These are phyloP conservation scores for Neonectria ditissima DNA, from an alignment of 2,329 filamentous ascomycete genomes.

Conservation along the genomic window DNA sequence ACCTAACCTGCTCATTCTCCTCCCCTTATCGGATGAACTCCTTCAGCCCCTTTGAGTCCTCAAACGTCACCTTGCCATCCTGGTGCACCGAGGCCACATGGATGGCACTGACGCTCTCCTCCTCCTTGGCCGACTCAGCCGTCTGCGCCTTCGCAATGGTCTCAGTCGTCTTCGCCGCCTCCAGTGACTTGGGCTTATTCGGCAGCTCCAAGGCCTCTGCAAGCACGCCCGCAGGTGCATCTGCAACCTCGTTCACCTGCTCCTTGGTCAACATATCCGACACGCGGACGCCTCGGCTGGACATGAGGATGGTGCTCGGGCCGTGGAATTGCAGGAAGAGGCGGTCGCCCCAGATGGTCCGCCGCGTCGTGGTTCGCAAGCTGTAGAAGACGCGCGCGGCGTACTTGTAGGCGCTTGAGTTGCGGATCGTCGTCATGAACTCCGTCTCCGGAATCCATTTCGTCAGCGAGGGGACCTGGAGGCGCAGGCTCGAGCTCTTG, in stretches of 20 bases:
- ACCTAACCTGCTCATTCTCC: neutral
- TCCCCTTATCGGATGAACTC: conserved; percentile 60
- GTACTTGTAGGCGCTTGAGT: conserved; percentile 78
- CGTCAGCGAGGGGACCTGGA: conserved; percentile 81
- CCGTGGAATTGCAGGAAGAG: conserved; percentile 92
- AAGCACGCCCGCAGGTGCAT: conserved; percentile 79
- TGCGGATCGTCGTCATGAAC: conserved; percentile 79
- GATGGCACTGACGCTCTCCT: conserved; percentile 54
- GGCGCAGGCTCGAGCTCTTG: conserved; percentile 77
- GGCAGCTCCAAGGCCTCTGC: conserved; percentile 67
- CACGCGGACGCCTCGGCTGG: conserved; percentile 84
- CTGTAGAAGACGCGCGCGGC: conserved; percentile 73
- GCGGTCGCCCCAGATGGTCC: conserved; percentile 93
- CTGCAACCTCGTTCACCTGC: conserved; percentile 91
- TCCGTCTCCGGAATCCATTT: conserved; percentile 75
- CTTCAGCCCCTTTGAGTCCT: conserved; percentile 69
- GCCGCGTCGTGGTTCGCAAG: conserved; percentile 79
- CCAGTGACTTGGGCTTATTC: conserved; percentile 48
- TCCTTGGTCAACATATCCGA: conserved; percentile 81
- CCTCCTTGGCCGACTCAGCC: conserved; percentile 15
- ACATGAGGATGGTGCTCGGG: conserved; percentile 86
- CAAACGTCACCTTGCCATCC: conserved; percentile 76
- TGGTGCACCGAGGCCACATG: conserved; percentile 67
- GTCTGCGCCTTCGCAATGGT: conserved; percentile 3
- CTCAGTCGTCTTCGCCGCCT: conserved; percentile 26